Base-by-base conservation (phyloP, 2,329 filamentous ascomycete genomes). In the Fusarium begoniae region DNA sequence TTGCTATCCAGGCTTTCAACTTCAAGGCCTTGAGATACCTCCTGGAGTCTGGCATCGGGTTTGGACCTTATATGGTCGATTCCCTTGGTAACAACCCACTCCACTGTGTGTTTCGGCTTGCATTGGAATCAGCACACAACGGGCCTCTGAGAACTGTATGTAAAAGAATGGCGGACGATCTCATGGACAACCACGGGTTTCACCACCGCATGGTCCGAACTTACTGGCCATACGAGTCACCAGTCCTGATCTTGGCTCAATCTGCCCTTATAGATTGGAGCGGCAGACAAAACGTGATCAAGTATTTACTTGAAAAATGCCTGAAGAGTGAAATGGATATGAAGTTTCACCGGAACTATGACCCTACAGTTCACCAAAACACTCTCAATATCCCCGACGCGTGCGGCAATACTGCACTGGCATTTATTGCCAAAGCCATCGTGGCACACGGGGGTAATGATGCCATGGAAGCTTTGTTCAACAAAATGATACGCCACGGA, bases 121-220 rank as follows among this genome's bases (percentile, higher is more conserved):
- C 41, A 4, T n/a, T 69, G 20, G 43, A 63, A 14, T 53, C 48
- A 13, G 66, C 43, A 9, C 26, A 28, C 6, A 10, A 13, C 6
- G 5, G 14, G 7, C 3, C 43, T 43, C 26, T 26, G 14, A 66
- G 35, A n/a, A 3, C 13, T 17, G 17, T 3, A 12, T 43, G 35
- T 40, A 53, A 22, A 18, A n/a, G 28, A 35, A 30, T 64, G 24
- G n/a, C 54, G 26, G 26, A 45, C 10, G 26, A 45, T 17, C 26
- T 66, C 17, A 20, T 37, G 37, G 6, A 40, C 5, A n/a, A 24
- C 6, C 51, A 54, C 51, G 11, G 28, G 30, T 26, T 57, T 66
- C 30, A 66, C 55, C 44, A 38, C 30, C 10, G 45, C 37, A 66
- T 66, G 63, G n/a, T 53, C 24, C 63, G 64, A 24, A 66, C 63